Evolutionary conservation across 257 asterid species (phyloP).

Genomic region (Solanum paucissectum): DNA sequence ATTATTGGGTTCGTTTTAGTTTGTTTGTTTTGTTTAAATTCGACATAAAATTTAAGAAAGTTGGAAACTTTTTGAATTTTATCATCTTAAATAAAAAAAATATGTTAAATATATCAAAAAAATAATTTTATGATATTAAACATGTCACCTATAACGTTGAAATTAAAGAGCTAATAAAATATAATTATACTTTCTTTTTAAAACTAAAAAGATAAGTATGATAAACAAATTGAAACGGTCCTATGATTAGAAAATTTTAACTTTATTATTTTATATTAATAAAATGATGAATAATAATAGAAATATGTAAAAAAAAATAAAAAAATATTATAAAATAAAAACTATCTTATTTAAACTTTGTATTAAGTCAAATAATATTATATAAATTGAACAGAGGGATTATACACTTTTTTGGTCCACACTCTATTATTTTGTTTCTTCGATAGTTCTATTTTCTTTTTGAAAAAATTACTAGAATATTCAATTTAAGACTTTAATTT

Average conservation of each 20-base stretch:
- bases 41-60: too few species aligned
- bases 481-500: too few species aligned
- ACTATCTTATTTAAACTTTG: too few species aligned
- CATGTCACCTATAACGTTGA: neutral
- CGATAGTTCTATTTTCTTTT: too few species aligned
- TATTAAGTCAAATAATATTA: too few species aligned
- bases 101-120: too few species aligned
- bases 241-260: neutral
- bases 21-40: neutral
- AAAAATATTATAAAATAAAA: neutral
- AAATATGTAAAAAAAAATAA: neutral
- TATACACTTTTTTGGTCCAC: too few species aligned
- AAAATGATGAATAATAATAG: neutral
- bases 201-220: neutral
- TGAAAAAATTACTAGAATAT: too few species aligned
- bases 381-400: neutral
- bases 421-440: too few species aligned
- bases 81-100: neutral
- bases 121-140: too few species aligned
- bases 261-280: neutral
- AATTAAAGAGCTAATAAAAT: neutral
- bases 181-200: too few species aligned
- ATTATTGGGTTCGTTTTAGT: neutral
- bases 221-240: neutral
- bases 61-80: neutral